Conservation (phyloP, 2,329 filamentous ascomycete genomes). For the Alternaria triticimaculans region DNA sequence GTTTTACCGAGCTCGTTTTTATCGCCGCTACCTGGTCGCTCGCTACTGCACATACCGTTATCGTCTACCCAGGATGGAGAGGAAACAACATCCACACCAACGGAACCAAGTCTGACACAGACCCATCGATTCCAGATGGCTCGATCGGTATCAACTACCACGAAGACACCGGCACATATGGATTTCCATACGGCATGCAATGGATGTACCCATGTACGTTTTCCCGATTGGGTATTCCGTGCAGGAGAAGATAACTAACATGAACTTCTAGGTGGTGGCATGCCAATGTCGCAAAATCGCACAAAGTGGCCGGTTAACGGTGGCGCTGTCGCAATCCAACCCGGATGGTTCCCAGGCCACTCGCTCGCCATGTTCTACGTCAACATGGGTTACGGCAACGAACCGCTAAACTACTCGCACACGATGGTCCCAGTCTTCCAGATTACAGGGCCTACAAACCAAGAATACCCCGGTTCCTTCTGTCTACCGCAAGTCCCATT, state of each 20-base stretch:
- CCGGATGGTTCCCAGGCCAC: conserved; percentile 95
- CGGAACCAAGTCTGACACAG: conserved; percentile 58
- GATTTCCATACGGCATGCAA: conserved; percentile 88
- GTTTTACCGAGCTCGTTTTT: conserved; percentile 41
- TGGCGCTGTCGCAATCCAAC: conserved; percentile 88
- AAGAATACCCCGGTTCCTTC: conserved; percentile 85
- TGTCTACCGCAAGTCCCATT: conserved; percentile 90
- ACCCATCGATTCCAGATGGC: conserved; percentile 44
- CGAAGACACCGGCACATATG: conserved; percentile 56
- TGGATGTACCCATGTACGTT: conserved; percentile 92
- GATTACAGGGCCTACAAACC: conserved; percentile 79
- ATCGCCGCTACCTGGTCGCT: conserved; percentile 50
- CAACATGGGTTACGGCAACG: conserved; percentile 85
- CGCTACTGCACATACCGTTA: conserved; percentile 75
- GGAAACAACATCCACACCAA: conserved; percentile 86
- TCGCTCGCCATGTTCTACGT: conserved; percentile 82
- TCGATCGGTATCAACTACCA: conserved; percentile 55
- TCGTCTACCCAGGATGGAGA: conserved; percentile 85
- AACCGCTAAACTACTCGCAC: conserved; percentile 86
- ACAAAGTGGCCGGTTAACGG: conserved; percentile 90
- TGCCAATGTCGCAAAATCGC: conserved; percentile 77
- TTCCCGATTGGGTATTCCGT: background rate
- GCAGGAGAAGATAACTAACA: conserved; percentile 14
- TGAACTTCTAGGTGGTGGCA: conserved; percentile 74
- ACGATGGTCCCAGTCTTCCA: conserved; percentile 82